Base-by-base conservation (phyloP, 208 protist species). In the Porcisia hertigi region DNA sequence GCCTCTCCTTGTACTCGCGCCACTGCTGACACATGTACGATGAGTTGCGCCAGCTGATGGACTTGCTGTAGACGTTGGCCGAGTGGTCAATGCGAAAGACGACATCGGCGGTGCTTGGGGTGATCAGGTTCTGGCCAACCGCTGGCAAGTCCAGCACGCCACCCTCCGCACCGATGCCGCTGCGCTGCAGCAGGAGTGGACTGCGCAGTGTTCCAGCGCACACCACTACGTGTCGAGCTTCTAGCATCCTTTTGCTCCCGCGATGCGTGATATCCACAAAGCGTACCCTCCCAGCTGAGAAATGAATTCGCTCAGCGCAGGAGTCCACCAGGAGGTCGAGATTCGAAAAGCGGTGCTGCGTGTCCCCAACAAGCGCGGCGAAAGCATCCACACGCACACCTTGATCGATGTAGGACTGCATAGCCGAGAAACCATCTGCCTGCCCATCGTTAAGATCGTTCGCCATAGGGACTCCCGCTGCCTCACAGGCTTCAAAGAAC, bases 401-500 rank as follows among this genome's bases (percentile, higher is more conserved):
- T 65, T 69, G 70, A 16, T 69, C n/a, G 39, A 91, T 81, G 70
- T 87, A 73, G 36, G 83, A 93, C 76, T 96, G 89, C 45, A 88
- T 81, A 43, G 77, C 43, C 0, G 86, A 83, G 71, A 90, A 93
- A 76, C 92, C 92, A 63, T 91, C 86, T 0, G 71, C 60, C 34
- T 53, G 66, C 45, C 92, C 92, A 60, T 34, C 52, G 77, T 94
- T 94, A 70, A 94, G 82, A 76, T 93, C 89, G 30, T 73, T 67
- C 4, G 71, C 80, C 45, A 77, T 69, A 18, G 66, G 70, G 34
- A 96, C 73, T 12, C 92, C 88, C 0, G 91, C 89, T 20, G 92
- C 83, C 75, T 94, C 89, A 67, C 92, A 96, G 9, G 92, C 84
- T 76, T 96, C 89, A 73, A 91, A 96, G 76, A 92, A 96, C 36